Conservation (phyloP, 345 rosid species). For the Eutrema yunnanense region DNA sequence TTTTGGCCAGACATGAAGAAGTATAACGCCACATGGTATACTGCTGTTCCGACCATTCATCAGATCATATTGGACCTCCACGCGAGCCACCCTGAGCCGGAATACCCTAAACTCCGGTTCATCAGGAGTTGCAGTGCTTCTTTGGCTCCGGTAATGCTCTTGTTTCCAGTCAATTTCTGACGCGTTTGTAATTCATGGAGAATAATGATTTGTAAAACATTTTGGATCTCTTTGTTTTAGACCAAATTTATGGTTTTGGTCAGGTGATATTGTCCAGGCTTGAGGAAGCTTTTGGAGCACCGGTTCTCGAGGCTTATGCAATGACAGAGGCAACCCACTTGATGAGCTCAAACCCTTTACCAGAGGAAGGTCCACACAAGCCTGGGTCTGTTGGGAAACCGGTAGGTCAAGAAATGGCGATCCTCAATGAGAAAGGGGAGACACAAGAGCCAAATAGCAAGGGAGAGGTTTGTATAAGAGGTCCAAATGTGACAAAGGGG, state of each 20-base stretch:
- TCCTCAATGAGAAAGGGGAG: constrained; percentile 63
- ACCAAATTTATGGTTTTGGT: not conserved
- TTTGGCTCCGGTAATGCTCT: constrained; percentile 49
- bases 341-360: constrained; percentile 80
- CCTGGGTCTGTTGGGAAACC: constrained; percentile 86
- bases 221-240: not conserved
- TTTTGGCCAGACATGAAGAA: constrained; percentile 72
- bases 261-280: constrained; percentile 57
- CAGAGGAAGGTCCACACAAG: constrained; percentile 69
- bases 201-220: not conserved
- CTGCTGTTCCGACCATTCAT: constrained; percentile 87
- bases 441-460: constrained; percentile 34
- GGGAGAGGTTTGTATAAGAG: constrained; percentile 88
- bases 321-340: constrained; percentile 86
- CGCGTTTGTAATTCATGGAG: not conserved
- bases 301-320: constrained; percentile 87
- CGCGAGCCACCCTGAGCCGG: constrained; percentile 43
- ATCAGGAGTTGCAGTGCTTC: constrained; percentile 91
- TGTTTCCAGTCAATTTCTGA: not conserved
- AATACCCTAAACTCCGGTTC: constrained; percentile 67
- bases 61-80: constrained; percentile 86
- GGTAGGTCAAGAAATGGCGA: constrained; percentile 76
- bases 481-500: constrained; percentile 84
- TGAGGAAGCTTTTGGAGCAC: constrained; percentile 73
- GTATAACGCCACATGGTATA: constrained; percentile 86